Conservation (phyloP, 108 stramenopile genomes). For the Stephanodiscus minutulus region DNA sequence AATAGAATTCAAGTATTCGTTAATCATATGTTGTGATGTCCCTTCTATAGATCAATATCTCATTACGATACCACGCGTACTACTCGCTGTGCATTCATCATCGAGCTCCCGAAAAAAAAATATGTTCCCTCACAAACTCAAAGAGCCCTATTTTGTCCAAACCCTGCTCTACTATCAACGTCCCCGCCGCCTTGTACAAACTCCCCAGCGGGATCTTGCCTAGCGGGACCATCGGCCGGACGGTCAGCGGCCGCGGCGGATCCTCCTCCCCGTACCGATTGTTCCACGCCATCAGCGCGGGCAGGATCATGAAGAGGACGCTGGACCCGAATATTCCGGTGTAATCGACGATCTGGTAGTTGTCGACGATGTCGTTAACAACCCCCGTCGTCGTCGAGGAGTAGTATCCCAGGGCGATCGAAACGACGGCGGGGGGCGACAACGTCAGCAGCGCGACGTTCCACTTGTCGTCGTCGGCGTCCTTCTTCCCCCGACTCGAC, state of each 20-base stretch:
- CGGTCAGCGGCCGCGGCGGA: constrained; percentile 29
- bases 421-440: constrained; percentile 48
- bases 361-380: too few species aligned
- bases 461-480: constrained; percentile 58
- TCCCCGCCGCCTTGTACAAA: constrained; percentile 78
- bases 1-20: too few species aligned
- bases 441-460: constrained; percentile 60
- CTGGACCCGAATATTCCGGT: constrained; percentile 78
- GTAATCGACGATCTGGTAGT: constrained; percentile 61
- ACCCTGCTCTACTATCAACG: constrained; percentile 77
- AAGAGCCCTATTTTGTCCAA: constrained; percentile 79
- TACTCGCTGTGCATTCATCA: too few species aligned
- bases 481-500: constrained; percentile 43
- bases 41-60: too few species aligned
- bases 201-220: constrained; percentile 70
- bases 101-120: neutral
- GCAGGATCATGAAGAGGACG: constrained; percentile 70
- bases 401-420: constrained; percentile 54
- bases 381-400: constrained; percentile 51
- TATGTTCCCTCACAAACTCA: constrained; percentile 47
- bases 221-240: constrained; percentile 65
- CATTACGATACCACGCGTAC: too few species aligned
- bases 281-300: constrained; percentile 79
- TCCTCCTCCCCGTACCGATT: constrained; percentile 70
- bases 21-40: too few species aligned